Evolutionary conservation across 2,329 filamentous ascomycete genomes (phyloP).

Genomic region (Thelonectria blattea): DNA sequence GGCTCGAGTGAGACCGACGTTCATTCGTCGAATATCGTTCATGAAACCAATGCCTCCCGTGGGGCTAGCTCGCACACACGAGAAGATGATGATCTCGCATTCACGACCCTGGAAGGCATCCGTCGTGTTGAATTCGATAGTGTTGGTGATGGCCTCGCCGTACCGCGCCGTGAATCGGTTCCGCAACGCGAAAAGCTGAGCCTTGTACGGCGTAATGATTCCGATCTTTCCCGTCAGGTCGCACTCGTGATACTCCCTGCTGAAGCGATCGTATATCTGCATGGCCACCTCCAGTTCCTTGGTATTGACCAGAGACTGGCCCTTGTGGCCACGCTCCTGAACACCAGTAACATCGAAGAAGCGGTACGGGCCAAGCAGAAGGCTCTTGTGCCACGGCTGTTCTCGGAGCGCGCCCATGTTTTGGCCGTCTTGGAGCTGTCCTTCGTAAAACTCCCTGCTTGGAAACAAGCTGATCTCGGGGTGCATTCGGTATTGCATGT

Average conservation of each 20-base stretch:
- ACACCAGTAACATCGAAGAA: conserved; percentile 96
- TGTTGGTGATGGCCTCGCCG: conserved; percentile 75
- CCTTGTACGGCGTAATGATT: conserved; percentile 98
- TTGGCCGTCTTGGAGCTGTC: conserved; percentile 81
- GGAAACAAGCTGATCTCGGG: conserved; percentile 94
- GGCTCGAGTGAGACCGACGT: conserved; percentile 94
- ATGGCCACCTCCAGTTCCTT: conserved; percentile 88
- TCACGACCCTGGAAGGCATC: conserved; percentile 98
- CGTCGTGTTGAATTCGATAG: conserved; percentile 97
- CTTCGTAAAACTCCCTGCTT: conserved; percentile 90
- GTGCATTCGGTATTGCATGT: conserved; percentile 99
- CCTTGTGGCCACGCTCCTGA: conserved; percentile 79
- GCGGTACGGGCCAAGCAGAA: conserved; percentile 86
- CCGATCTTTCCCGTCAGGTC: conserved; percentile 86
- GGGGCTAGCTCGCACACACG: conserved; percentile 92
- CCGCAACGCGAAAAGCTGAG: conserved; percentile 82
- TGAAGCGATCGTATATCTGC: conserved; percentile 81
- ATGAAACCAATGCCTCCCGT: conserved; percentile 97
- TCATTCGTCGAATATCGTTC: conserved; percentile 98
- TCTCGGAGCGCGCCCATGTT: conserved; percentile 79
- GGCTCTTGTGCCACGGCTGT: conserved; percentile 84
- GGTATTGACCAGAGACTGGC: conserved; percentile 88
- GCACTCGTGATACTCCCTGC: conserved; percentile 70
- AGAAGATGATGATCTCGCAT: conserved; percentile 98
- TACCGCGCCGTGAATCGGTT: conserved; percentile 74